Percentiles rank a stretch among this genome's conserved stretches.
Evolutionary conservation across 768 basidiomycete genomes (phyloP).

Genomic region (Dentipellis sp.): DNA sequence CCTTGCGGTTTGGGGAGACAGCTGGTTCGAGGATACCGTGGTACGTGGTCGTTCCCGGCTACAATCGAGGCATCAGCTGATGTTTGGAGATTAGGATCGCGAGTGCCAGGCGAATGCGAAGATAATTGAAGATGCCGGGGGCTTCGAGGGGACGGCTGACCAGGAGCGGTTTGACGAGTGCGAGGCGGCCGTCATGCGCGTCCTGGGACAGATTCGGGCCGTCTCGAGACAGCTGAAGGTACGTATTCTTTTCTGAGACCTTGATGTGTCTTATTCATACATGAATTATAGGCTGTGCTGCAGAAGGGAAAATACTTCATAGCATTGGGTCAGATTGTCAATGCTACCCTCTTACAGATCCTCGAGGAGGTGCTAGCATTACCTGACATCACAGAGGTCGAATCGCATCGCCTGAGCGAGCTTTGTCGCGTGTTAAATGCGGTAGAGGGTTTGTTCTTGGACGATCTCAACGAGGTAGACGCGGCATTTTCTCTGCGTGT

Average conservation of each 20-base stretch:
- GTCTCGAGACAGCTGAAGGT: constrained; percentile 71
- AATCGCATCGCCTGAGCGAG: constrained; percentile 77
- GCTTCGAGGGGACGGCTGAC: constrained; percentile 60
- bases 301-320: constrained; percentile 64
- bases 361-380: constrained; percentile 67
- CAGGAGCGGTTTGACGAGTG: constrained; percentile 73
- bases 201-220: constrained; percentile 53
- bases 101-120: constrained; percentile 38
- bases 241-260: constrained; percentile 11
- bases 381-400: constrained; percentile 80
- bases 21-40: constrained; percentile 63
- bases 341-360: constrained; percentile 57
- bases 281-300: constrained; percentile 44
- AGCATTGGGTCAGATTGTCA: constrained; percentile 61
- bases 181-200: constrained; percentile 55
- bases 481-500: not conserved
- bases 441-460: constrained; percentile 73
- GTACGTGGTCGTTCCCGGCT: constrained; percentile 32
- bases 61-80: constrained; percentile 2
- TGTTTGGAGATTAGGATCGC: constrained; percentile 29
- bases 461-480: constrained; percentile 49
- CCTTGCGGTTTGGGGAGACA: constrained; percentile 50
- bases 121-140: constrained; percentile 44
- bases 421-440: constrained; percentile 72
- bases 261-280: not conserved